A percentile compares a stretch with the other conserved stretches of the same genome.
These are phyloP conservation scores for Fraxinus anomala DNA, from an alignment of 257 asterid genomes.

Conservation along the genomic window DNA sequence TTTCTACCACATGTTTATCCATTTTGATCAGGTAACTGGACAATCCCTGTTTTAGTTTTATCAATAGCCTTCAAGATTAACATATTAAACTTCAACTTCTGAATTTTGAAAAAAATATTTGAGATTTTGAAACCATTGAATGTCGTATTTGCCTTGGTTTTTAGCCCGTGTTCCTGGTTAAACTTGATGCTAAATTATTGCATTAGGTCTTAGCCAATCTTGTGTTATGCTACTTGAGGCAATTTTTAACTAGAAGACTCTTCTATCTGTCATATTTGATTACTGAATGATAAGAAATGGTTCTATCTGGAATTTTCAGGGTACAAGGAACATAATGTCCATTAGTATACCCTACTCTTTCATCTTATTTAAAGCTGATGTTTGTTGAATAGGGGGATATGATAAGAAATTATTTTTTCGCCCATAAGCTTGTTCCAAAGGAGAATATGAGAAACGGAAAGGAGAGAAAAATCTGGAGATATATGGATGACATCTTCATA, in stretches of 20 bases:
- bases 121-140: background rate
- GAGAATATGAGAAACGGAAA: background rate
- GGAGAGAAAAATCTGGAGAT: background rate
- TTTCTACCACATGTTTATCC: conserved; percentile 74
- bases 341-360: background rate
- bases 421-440: background rate
- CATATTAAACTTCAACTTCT: background rate
- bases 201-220: conserved; percentile 1
- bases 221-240: background rate
- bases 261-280: background rate
- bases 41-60: background rate
- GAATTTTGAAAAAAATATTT: background rate
- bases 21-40: conserved; percentile 77
- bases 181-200: background rate
- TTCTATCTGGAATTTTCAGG: background rate
- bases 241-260: background rate
- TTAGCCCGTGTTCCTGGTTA: background rate
- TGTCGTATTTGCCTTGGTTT: background rate
- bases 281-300: background rate
- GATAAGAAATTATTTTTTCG: background rate
- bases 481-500: background rate
- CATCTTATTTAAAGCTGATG: background rate
- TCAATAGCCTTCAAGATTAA: background rate
- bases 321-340: background rate
- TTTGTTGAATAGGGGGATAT: background rate